Conservation (phyloP, 306 rosid species). For the Casuarina cunninghamiana region DNA sequence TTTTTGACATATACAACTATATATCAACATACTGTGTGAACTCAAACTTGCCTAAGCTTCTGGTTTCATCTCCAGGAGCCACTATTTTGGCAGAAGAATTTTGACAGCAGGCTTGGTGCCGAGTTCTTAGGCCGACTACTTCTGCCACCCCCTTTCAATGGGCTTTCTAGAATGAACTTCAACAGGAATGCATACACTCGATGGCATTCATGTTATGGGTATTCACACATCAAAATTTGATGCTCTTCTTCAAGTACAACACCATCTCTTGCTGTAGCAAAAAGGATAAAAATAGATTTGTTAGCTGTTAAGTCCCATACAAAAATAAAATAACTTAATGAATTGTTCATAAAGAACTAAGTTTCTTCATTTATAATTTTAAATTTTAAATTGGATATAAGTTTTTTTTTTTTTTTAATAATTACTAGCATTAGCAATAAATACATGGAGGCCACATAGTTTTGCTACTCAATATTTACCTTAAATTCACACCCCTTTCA, state of each 20-base stretch:
- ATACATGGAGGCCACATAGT: neutral
- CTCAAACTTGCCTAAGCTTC: neutral
- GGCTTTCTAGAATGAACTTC: neutral
- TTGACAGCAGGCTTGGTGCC: neutral
- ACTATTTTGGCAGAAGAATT: neutral
- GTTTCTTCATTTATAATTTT: too few relatives aligned
- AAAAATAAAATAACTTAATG: too few relatives aligned
- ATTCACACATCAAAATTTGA: conserved; percentile 59
- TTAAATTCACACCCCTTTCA: neutral
- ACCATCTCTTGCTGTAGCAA: conserved; percentile 78
- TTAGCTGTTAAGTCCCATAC: neutral
- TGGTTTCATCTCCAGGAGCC: neutral
- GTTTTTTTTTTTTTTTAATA: too few relatives aligned
- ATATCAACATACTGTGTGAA: neutral
- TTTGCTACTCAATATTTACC: neutral
- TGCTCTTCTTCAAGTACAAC: conserved; percentile 61
- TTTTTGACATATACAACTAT: neutral
- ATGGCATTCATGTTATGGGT: neutral
- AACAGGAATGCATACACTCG: neutral
- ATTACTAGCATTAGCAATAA: neutral
- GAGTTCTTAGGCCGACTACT: neutral
- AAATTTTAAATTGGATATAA: too few relatives aligned
- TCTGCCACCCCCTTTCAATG: neutral
- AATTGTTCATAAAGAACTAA: too few relatives aligned
- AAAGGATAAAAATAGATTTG: neutral